Conservation (phyloP, 2,329 filamentous ascomycete genomes). For the Chaetomium sp. region DNA sequence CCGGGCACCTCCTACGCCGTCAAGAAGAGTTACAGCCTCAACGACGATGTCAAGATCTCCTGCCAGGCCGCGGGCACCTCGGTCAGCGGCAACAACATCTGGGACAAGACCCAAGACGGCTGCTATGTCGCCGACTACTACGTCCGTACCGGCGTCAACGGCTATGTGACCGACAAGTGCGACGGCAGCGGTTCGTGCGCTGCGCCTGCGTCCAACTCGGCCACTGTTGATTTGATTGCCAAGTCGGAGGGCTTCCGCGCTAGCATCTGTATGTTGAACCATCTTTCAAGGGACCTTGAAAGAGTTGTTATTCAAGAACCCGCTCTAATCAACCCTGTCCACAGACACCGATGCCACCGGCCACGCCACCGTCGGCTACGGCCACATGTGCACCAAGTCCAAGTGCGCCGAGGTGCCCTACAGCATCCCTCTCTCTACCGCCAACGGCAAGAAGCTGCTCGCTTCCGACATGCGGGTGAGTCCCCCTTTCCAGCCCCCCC, state of each 20-base stretch:
- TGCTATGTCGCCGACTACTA: conserved; percentile 21
- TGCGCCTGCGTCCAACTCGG: conserved; percentile 16
- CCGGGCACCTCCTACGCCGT: conserved; percentile 16
- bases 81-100: conserved; percentile 17
- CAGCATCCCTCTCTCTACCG: conserved; percentile 37
- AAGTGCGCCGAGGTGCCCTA: conserved; percentile 41
- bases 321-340: background rate
- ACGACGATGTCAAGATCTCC: conserved; percentile 13
- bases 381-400: conserved; percentile 39
- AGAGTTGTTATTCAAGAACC: background rate
- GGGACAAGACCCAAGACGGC: conserved; percentile 18
- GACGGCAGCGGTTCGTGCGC: background rate
- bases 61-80: conserved; percentile 15
- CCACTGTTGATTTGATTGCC: conserved; percentile 16
- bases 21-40: conserved; percentile 21
- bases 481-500: background rate
- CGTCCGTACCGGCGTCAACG: conserved; percentile 16
- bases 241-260: conserved; percentile 15
- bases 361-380: conserved; percentile 44
- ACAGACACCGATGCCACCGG: conserved; percentile 36
- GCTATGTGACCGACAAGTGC: conserved; percentile 16
- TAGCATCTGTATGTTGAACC: conserved; percentile 11
- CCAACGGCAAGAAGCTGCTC: conserved; percentile 36
- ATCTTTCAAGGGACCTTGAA: background rate
- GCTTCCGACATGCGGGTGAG: conserved; percentile 30